These are phyloP conservation scores for Aspergillus diversus DNA, from an alignment of 495 filamentous ascomycete species.

Conservation along the genomic window DNA sequence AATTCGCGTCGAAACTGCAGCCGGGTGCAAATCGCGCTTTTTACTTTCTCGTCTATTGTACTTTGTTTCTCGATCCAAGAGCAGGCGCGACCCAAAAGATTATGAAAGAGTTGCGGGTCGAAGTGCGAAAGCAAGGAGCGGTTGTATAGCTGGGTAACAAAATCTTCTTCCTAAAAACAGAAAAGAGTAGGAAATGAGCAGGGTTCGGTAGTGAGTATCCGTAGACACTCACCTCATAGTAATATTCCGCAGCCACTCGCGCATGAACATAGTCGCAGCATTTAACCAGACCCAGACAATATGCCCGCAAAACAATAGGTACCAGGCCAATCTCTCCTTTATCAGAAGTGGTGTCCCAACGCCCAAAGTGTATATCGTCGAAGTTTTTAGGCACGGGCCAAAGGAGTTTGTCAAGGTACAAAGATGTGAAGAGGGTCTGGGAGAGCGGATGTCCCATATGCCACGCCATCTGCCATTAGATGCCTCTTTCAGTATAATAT, in stretches of 20 bases:
- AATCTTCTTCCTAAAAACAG: constrained; percentile 82
- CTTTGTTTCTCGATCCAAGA: constrained; percentile 52
- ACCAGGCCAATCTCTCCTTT: constrained; percentile 53
- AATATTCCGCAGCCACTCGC: constrained; percentile 75
- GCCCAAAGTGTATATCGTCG: constrained; percentile 69
- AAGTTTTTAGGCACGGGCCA: constrained; percentile 68
- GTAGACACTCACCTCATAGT: constrained; percentile 70
- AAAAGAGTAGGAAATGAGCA: constrained; percentile 14
- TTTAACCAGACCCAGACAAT: constrained; percentile 84
- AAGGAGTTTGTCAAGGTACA: constrained; percentile 86
- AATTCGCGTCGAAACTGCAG: constrained; percentile 68
- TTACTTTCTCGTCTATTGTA: constrained; percentile 53
- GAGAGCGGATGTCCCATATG: constrained; percentile 92
- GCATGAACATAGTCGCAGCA: constrained; percentile 78
- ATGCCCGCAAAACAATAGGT: constrained; percentile 75
- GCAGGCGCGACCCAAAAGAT: constrained; percentile 63
- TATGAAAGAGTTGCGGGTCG: constrained; percentile 56
- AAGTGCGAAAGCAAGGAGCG: constrained; percentile 71
- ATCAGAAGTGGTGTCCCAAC: constrained; percentile 38
- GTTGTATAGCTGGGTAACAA: constrained; percentile 87
- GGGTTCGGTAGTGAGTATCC: constrained; percentile 8
- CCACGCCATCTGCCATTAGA: constrained; percentile 80
- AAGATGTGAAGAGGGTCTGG: constrained; percentile 91
- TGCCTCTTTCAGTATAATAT: constrained; percentile 27
- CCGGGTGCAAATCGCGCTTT: constrained; percentile 62